phyloP scores from a whole-genome alignment of 805 yeast genomes.

The Candida arabinofermentans region DNA sequence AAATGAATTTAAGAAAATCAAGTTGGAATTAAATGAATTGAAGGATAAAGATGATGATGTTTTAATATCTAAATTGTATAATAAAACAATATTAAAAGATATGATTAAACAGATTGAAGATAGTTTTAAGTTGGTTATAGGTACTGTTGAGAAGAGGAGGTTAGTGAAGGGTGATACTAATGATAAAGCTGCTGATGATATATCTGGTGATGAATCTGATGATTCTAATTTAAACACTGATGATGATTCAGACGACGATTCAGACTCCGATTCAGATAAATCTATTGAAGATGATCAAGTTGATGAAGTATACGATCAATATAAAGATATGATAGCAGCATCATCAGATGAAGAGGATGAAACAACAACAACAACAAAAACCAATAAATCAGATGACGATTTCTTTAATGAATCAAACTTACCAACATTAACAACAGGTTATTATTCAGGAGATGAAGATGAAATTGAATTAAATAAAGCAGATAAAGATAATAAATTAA shows the following conservation, averaged over 20 bases:
- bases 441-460: conserved; percentile 73
- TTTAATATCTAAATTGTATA: conserved; percentile 45
- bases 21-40: conserved; percentile 35
- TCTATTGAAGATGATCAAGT: conserved; percentile 10
- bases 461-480: conserved; percentile 45
- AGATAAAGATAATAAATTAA: conserved; percentile 45
- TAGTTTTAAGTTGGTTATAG: conserved; percentile 25
- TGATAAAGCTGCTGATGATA: conserved; percentile 1
- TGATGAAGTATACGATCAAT: conserved; percentile 20
- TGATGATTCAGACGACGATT: conserved; percentile 11
- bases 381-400: conserved; percentile 37
- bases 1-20: conserved; percentile 27
- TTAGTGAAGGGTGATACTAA: conserved; percentile 19
- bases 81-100: conserved; percentile 37
- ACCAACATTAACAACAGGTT: conserved; percentile 77
- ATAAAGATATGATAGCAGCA: conserved; percentile 35
- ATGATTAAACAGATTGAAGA: conserved; percentile 22
- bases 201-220: conserved; percentile 12
- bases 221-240: conserved; percentile 18
- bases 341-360: conserved; percentile 42
- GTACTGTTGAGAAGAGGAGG: conserved; percentile 23
- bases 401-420: conserved; percentile 37
- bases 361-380: conserved; percentile 51
- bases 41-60: conserved; percentile 41
- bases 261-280: too few species aligned